Evolutionary conservation across 2,329 filamentous ascomycete species (phyloP), one percentile per base, ranked within the genome.

Genomic region (Fusarium pseudonygamai): DNA sequence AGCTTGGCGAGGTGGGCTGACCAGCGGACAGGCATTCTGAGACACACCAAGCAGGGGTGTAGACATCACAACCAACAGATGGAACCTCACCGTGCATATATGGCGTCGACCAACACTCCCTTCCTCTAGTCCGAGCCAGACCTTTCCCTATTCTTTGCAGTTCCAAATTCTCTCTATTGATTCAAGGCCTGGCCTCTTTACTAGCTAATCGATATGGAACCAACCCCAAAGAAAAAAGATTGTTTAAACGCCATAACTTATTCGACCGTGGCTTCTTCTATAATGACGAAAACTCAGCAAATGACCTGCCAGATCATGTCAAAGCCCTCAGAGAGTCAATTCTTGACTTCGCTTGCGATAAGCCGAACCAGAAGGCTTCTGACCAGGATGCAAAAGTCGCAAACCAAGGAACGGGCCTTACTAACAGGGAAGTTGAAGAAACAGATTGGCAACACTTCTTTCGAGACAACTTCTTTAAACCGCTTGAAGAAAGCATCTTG

Each of bases 41-140:
- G 43, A 50, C 57, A 16, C 22, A 4, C 22, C 3, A 18, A 32
- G 43, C 57, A 52, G 22, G 57, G 57, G 42, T 60, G 3, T 52
- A 40, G 20, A 50, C 4, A 52, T 60, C 43, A 3, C 28, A 60
- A 60, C 57, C 45, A 60, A 60, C 45, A 52, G 26, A 60, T 52
- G 36, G 22, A 20, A 60, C 36, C 28, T 42, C 39, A 28, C 26
- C 7, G 7, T 50, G 16, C 34, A 52, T 60, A 52, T 50, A 40
- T 50, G 34, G 4, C 5, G 1, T 36, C 34, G 15, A 12, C 32
- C 40, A 58, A 46, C 55, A 40, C 22, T 34, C 32, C 7, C 22
- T 13, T 22, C 39, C 13, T 13, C 22, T 1, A n/a, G 5, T 5
- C 22, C 22, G 39, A n/a, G 7, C 22, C 7, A 40, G 11, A 45